Evolutionary conservation across 768 basidiomycete genomes (phyloP).

Genomic region (Obba rivulosa): DNA sequence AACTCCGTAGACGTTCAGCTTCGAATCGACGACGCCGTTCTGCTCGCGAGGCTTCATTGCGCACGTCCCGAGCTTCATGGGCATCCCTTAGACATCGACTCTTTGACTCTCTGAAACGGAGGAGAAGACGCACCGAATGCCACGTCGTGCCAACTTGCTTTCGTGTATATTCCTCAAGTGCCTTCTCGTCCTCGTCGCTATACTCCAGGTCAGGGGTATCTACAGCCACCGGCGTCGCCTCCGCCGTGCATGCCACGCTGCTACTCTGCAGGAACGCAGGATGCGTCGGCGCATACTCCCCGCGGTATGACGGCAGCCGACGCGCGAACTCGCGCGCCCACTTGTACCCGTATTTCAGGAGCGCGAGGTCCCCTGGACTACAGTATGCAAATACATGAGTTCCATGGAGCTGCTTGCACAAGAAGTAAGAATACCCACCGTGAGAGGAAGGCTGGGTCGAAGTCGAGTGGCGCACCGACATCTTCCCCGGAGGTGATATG

Average conservation of each 20-base stretch:
- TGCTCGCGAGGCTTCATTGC: slow-evolving; percentile 56
- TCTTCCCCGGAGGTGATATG: slow-evolving; percentile 19
- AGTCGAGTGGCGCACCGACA: slow-evolving; percentile 15
- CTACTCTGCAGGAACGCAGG: too few species aligned
- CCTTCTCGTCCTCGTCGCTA: slow-evolving; percentile 29
- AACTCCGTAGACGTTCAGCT: slow-evolving; percentile 57
- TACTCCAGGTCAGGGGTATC: slow-evolving; percentile 27
- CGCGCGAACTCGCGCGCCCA: slow-evolving; percentile 46
- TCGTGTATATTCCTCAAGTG: slow-evolving; percentile 25
- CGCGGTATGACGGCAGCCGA: slow-evolving; percentile 40
- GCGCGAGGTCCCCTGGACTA: slow-evolving; percentile 28
- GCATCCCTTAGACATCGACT: not conserved
- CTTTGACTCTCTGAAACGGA: not conserved
- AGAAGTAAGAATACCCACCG: not conserved
- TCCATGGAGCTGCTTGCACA: too few species aligned
- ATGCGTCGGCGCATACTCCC: slow-evolving; percentile 23
- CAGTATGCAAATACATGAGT: too few species aligned
- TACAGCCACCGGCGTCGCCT: too few species aligned
- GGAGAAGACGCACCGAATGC: slow-evolving; percentile 23
- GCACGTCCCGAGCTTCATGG: slow-evolving; percentile 55
- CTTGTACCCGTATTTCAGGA: slow-evolving; percentile 50
- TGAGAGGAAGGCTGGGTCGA: slow-evolving; percentile 21
- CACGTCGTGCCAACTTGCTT: too few species aligned
- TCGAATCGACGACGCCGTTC: slow-evolving; percentile 56
- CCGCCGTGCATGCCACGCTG: too few species aligned